Conservation (phyloP, 1,284 basidiomycete genomes). For the Ceratobasidium sp. region DNA sequence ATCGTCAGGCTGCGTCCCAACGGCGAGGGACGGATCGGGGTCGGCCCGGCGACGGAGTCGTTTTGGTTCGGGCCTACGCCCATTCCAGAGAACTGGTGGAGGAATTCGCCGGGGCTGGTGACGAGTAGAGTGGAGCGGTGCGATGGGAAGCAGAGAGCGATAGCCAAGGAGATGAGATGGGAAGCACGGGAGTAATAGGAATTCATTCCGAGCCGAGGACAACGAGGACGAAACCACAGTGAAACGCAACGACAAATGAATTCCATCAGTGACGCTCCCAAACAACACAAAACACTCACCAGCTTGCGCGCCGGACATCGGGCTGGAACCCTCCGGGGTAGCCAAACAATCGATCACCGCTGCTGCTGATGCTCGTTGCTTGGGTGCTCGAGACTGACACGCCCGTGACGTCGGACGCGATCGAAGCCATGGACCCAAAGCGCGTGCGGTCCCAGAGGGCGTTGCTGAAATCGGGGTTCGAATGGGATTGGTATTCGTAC, state of each 20-base stretch:
- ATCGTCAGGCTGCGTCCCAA: conserved; percentile 25
- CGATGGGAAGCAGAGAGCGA: not conserved
- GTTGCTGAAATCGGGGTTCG: not conserved
- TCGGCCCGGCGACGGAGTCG: not conserved
- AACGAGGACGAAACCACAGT: not conserved
- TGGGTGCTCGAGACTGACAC: conserved; percentile 29
- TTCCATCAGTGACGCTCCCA: not conserved
- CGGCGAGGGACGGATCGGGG: conserved; percentile 16
- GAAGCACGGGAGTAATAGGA: not conserved
- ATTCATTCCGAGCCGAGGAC: not conserved
- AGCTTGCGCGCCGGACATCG: conserved; percentile 38
- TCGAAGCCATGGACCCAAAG: conserved; percentile 40
- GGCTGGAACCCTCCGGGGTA: conserved; percentile 38
- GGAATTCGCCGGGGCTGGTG: conserved; percentile 31
- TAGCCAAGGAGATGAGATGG: too few species aligned
- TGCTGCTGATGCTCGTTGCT: conserved; percentile 25
- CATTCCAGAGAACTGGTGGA: conserved; percentile 35
- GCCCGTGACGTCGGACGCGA: conserved; percentile 39
- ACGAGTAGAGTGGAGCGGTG: not conserved
- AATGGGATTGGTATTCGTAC: not conserved
- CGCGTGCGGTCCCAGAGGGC: conserved; percentile 21
- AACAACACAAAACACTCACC: conserved; percentile 35
- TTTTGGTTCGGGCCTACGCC: conserved; percentile 1
- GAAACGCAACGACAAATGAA: conserved; percentile 14
- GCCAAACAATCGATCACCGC: not conserved